A percentile compares a stretch with the other conserved stretches of the same genome.
Conservation (phyloP, 2,329 filamentous ascomycete species). For the Fusarium ambrosium region DNA sequence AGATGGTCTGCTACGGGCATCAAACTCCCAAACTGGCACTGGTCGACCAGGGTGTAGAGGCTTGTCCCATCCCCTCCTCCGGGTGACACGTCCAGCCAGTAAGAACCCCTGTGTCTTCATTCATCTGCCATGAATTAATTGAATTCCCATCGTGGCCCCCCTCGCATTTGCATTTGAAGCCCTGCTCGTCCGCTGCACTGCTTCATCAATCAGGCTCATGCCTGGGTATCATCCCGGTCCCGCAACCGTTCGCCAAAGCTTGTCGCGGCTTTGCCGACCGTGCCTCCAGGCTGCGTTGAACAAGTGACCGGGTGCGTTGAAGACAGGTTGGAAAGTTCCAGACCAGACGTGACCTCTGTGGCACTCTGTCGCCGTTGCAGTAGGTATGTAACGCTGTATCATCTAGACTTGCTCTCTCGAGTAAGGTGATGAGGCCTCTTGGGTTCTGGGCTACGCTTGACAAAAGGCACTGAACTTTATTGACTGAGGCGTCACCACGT, state of each 20-base stretch:
- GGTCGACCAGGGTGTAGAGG: slow-evolving; percentile 5
- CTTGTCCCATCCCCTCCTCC: slow-evolving; percentile 15
- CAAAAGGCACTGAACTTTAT: neutral
- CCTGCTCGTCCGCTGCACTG: neutral
- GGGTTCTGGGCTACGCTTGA: neutral
- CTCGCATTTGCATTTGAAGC: slow-evolving; percentile 3
- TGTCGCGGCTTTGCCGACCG: slow-evolving; percentile 12
- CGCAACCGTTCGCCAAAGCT: slow-evolving; percentile 31
- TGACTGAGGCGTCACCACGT: neutral
- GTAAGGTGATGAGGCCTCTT: neutral
- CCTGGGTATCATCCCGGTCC: slow-evolving; percentile 15
- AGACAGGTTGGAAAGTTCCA: neutral
- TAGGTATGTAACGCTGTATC: slow-evolving; percentile 1
- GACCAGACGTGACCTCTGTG: slow-evolving; percentile 6
- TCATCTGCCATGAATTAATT: slow-evolving; percentile 26
- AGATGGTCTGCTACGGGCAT: slow-evolving; percentile 36
- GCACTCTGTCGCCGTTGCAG: neutral
- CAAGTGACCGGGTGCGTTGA: neutral
- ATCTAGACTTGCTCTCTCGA: neutral
- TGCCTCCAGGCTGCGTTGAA: slow-evolving; percentile 13
- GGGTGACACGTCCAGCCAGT: slow-evolving; percentile 27
- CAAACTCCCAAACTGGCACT: slow-evolving; percentile 22
- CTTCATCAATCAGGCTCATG: neutral
- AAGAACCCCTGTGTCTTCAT: slow-evolving; percentile 26
- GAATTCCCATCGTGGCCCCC: slow-evolving; percentile 31